phyloP scores from a whole-genome alignment of 768 basidiomycete species.

The Leccinum obscurum region DNA sequence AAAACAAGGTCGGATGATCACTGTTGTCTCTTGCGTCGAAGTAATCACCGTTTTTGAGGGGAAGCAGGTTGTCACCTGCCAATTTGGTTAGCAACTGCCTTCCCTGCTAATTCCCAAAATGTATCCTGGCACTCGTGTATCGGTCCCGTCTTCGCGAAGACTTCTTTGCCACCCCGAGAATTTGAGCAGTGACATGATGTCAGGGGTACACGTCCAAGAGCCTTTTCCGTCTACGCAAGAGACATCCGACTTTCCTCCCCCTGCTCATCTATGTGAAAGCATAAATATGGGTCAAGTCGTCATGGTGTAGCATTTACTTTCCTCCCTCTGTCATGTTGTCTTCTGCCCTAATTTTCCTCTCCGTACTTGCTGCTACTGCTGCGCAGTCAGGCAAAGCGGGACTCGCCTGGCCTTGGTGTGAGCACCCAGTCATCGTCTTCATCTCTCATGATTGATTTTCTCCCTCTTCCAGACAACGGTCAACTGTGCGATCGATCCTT shows the following conservation, averaged over 20 bases:
- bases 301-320: background rate
- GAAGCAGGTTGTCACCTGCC: background rate
- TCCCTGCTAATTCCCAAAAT: background rate
- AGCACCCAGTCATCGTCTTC: background rate
- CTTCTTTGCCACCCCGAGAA: background rate
- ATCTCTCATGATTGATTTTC: background rate
- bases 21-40: background rate
- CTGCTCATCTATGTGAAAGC: background rate
- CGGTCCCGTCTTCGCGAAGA: background rate
- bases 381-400: slow-evolving; percentile 39
- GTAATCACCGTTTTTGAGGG: background rate
- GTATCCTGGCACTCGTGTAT: background rate
- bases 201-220: background rate
- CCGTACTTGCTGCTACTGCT: slow-evolving; percentile 17
- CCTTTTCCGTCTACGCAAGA: background rate
- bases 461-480: slow-evolving; percentile 22
- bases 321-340: slow-evolving; percentile 19
- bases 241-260: background rate
- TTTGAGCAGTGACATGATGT: background rate
- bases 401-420: slow-evolving; percentile 39
- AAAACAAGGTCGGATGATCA: background rate
- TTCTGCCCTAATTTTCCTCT: slow-evolving; percentile 18
- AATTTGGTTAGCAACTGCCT: background rate
- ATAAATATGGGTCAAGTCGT: background rate
- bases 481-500: slow-evolving; percentile 27